These are phyloP conservation scores for Auriscalpium microsporum DNA, from an alignment of 768 basidiomycete species.

Conservation along the genomic window DNA sequence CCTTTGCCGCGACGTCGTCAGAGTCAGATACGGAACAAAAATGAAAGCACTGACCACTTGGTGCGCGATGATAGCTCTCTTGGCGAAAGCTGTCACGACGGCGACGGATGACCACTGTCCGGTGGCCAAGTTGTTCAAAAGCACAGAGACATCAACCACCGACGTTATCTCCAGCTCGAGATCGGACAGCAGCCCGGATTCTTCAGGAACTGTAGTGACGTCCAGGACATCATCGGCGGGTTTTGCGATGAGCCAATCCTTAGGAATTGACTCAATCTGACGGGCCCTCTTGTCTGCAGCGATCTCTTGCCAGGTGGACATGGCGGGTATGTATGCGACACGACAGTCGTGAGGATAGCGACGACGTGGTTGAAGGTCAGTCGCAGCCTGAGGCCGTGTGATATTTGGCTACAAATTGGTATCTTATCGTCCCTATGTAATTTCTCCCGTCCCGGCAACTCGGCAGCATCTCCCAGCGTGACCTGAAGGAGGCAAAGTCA, in stretches of 20 bases:
- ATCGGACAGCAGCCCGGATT: conserved; percentile 47
- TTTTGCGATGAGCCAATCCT: conserved; percentile 48
- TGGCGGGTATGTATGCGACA: conserved; percentile 1
- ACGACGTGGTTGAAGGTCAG: not conserved
- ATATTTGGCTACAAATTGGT: not conserved
- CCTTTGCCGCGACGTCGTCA: too few relatives aligned
- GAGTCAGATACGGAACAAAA: not conserved
- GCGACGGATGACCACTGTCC: conserved; percentile 52
- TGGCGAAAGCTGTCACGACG: conserved; percentile 37
- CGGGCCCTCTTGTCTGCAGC: conserved; percentile 14
- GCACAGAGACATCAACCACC: conserved; percentile 31
- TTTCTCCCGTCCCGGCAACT: not conserved
- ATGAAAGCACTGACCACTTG: conserved; percentile 29
- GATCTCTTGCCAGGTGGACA: conserved; percentile 5
- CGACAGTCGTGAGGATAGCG: not conserved
- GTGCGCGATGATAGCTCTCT: conserved; percentile 42
- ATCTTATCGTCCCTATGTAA: not conserved
- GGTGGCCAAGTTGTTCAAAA: conserved; percentile 46
- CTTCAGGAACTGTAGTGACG: conserved; percentile 46
- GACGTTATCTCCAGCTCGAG: conserved; percentile 58
- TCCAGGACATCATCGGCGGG: conserved; percentile 42
- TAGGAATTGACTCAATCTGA: conserved; percentile 52
- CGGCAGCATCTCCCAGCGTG: not conserved
- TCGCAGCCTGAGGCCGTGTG: not conserved
- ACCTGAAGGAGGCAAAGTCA: not conserved